Base-by-base conservation (phyloP, 2,329 filamentous ascomycete genomes). In the Colletotrichum australisinense region DNA sequence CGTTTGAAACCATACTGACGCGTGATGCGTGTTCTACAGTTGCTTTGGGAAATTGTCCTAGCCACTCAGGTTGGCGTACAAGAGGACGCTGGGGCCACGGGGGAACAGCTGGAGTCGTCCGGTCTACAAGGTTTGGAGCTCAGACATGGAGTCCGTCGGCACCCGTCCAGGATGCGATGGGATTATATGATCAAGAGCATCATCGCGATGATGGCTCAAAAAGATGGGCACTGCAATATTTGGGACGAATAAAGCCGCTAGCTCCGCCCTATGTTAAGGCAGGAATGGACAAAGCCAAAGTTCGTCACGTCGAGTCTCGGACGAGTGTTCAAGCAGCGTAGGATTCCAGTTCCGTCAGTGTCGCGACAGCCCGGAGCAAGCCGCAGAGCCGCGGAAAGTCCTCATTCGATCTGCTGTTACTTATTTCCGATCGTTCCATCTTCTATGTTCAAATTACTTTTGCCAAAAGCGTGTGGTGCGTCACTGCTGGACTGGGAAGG, bases 1-100 rank as follows among this genome's bases (percentile, higher is more conserved):
- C 3, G 8, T 42, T 19, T 62, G 59, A 62, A 62, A 62, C 59
- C 24, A 8, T 9, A 49, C 19, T 52, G 19, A 30, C 16, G 38
- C 57, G 42, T 49, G 83, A 38, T 49, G 14, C 16, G 63, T 60
- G 60, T 62, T 56, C 35, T 22, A 32, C n/a, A 24, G 56, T 12
- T 28, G 19, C n/a, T 11, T 68, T 63, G 49, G 57, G 69, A 67
- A 28, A 49, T 49, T 26, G 35, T n/a, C 11, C 5, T 24, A n/a
- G n/a, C 63, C 60, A 65, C n/a, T 67, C 14, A 56, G 26, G 56
- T 56, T 32, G 19, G 55, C 19, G 32, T 19, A 71, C n/a, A 7
- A 19, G 11, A 28, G n/a, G 22, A 46, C 35, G 56, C 55, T 22
- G 46, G 26, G 38, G 52, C 9, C 24, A 16, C 63, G 55, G 68